Conservation (phyloP, 306 rosid genomes). For the Biancaea sappan region DNA sequence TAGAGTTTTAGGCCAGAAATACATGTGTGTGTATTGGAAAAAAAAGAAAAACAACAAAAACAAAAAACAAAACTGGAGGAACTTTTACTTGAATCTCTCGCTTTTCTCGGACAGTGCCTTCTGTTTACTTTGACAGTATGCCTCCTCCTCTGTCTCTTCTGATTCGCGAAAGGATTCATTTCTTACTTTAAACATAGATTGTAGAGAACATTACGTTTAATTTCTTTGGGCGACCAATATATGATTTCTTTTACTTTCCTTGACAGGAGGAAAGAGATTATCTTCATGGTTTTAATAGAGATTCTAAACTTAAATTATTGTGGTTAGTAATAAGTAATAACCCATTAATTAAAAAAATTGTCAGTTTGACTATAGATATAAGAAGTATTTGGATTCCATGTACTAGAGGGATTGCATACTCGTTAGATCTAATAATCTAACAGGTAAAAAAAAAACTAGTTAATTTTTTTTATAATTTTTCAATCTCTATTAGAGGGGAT, state of each 20-base stretch:
- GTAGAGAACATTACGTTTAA: too few relatives aligned
- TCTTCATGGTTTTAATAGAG: too few relatives aligned
- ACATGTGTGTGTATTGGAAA: too few relatives aligned
- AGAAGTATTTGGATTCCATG: too few relatives aligned
- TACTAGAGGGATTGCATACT: too few relatives aligned
- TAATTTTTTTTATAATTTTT: too few relatives aligned
- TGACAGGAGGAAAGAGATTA: background rate
- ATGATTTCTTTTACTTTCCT: background rate
- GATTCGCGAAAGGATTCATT: background rate
- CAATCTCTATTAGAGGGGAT: too few relatives aligned
- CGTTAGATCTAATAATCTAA: too few relatives aligned
- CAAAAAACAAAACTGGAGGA: background rate
- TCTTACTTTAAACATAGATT: background rate
- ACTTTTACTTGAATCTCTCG: slow-evolving; percentile 9
- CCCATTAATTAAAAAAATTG: background rate
- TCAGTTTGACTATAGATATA: too few relatives aligned
- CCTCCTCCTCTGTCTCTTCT: background rate
- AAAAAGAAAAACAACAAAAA: too few relatives aligned
- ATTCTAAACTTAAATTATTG: background rate
- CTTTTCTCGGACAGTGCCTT: slow-evolving; percentile 12
- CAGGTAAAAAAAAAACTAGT: too few relatives aligned
- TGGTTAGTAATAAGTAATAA: background rate
- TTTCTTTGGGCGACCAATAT: background rate
- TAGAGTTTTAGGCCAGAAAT: too few relatives aligned
- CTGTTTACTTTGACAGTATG: slow-evolving; percentile 2